Evolutionary conservation across 768 basidiomycete species (phyloP).

Genomic region (Cubamyces sp.): DNA sequence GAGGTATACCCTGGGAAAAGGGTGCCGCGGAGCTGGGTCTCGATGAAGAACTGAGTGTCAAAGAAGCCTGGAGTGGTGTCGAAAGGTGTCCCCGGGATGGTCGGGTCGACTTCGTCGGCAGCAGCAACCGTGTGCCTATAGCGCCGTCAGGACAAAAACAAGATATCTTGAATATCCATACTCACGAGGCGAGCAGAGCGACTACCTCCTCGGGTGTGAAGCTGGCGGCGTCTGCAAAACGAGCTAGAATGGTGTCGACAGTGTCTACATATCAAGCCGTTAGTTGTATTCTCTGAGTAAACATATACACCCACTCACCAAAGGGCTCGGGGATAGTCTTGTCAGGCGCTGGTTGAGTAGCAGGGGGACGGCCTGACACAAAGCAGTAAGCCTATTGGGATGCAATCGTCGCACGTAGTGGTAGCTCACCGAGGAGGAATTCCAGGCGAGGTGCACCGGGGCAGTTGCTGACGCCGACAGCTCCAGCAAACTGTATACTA

Average conservation of each 20-base stretch:
- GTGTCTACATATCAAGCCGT: conserved; percentile 7
- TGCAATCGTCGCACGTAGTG: background rate
- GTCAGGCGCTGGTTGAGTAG: conserved; percentile 1
- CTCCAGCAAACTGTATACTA: conserved; percentile 43
- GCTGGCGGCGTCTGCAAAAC: conserved; percentile 23
- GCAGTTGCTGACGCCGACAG: conserved; percentile 43
- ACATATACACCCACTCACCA: background rate
- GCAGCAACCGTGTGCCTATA: conserved; percentile 27
- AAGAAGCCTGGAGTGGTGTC: conserved; percentile 33
- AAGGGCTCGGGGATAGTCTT: conserved; percentile 27
- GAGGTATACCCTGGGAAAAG: conserved; percentile 33
- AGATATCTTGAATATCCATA: background rate
- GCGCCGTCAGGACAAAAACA: background rate
- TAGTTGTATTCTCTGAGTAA: too few species aligned
- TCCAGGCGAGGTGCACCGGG: conserved; percentile 42
- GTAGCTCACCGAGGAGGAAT: conserved; percentile 39
- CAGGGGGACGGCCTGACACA: conserved; percentile 31
- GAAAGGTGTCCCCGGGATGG: conserved; percentile 31
- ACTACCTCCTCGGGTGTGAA: conserved; percentile 29
- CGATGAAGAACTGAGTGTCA: conserved; percentile 35
- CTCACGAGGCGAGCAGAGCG: conserved; percentile 29
- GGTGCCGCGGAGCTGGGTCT: conserved; percentile 32
- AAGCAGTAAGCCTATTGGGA: too few species aligned
- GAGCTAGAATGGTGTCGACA: conserved; percentile 29
- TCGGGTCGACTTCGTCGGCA: conserved; percentile 32